These are phyloP conservation scores for Wickerhamiella kazuoi DNA, from an alignment of 805 yeast genomes.

Conservation along the genomic window DNA sequence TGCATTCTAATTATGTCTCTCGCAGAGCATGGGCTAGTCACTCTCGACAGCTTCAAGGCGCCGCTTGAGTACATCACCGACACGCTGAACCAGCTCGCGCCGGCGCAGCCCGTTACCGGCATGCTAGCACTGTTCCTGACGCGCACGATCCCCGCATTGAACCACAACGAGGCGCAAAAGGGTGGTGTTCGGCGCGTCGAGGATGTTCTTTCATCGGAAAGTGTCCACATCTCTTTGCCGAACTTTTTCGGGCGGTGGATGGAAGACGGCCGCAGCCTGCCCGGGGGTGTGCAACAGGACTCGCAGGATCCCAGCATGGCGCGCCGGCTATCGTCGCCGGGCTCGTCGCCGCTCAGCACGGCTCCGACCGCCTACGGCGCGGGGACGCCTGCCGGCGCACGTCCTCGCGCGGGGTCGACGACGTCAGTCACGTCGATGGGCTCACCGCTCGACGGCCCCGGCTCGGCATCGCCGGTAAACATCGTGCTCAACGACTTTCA, in stretches of 20 bases:
- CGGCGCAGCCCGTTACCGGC: constrained; percentile 5
- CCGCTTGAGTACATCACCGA: constrained; percentile 8
- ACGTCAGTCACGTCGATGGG: background rate
- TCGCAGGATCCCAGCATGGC: background rate
- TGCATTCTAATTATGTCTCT: constrained; percentile 5
- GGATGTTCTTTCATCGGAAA: constrained; percentile 5
- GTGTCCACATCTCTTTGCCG: constrained; percentile 5
- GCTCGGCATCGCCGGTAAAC: too few species aligned
- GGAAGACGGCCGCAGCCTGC: background rate
- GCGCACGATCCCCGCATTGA: background rate
- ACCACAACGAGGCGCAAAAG: background rate
- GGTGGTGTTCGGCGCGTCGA: constrained; percentile 4
- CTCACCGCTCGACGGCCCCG: background rate
- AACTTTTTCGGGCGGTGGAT: constrained; percentile 5
- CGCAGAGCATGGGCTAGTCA: constrained; percentile 5
- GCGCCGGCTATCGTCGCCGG: background rate
- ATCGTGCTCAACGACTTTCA: background rate
- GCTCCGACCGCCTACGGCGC: background rate
- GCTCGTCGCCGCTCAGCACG: background rate
- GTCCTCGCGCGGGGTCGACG: background rate
- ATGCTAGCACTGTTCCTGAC: constrained; percentile 3
- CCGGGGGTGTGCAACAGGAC: background rate
- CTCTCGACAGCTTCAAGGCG: constrained; percentile 8
- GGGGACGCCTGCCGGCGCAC: background rate
- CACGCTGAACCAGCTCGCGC: constrained; percentile 6